Base-by-base conservation (phyloP, 2,329 filamentous ascomycete species). In the Colletotrichum costaricense region DNA sequence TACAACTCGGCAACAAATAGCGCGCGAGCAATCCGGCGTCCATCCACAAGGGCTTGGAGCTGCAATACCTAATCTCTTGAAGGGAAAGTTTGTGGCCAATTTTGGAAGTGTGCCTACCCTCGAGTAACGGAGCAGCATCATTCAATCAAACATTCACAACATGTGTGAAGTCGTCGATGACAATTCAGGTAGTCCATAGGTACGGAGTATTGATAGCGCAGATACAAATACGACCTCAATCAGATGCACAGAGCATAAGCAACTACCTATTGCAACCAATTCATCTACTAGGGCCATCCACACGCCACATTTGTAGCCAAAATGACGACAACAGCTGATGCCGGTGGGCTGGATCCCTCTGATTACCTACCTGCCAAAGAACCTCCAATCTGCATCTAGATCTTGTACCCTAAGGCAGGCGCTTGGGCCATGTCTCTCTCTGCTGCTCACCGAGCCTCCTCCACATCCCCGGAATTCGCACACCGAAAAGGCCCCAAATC, bases 381-480 rank as follows among this genome's bases (percentile, higher is more conserved):
- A 9, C 49, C 33, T n/a, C 14, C 4, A 16, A 19, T 35, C 33
- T 35, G 33, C 14, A 38, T 38, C 35, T 38, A 54, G 42, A 7
- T 8, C 28, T 24, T n/a, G 30, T 6, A 11, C 28, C 28, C 49
- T n/a, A 16, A 35, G 9, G 33, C 11, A 35, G 24, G 49, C 33
- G 63, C 63, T 65, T 11, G 30, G 63, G 33, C 63, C 52, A 65
- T n/a, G 52, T 64, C 28, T 16, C 52, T 65, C 28, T 65, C 28
- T 35, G 22, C 30, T 33, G 26, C 63, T 22, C 54, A 5, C 35
- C 28, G 56, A 33, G 5, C 9, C 56, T 26, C 54, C 63, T 67
- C 63, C 63, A 67, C 63, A 59, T 14, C 62, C 71, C 71, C 71
- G 49, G 71, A 71, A 59, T 66, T 66, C 30, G 26, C 54, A 60